Evolutionary conservation across 768 basidiomycete genomes (phyloP).

Genomic region (Pisolithus sp.): DNA sequence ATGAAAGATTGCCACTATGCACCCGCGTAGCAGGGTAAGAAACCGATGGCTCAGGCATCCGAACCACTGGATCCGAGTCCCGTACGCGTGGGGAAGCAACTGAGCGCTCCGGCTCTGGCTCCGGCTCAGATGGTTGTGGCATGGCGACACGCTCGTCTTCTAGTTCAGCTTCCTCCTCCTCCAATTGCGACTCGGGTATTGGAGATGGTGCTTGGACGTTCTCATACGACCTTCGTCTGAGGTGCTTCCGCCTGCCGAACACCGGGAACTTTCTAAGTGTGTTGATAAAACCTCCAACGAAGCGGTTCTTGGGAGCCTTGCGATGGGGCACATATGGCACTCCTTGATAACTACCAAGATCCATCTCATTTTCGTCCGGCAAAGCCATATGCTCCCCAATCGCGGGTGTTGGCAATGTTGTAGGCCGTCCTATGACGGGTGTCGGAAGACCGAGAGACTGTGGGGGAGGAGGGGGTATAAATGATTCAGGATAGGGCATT

Average conservation of each 20-base stretch:
- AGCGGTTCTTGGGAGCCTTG: conserved; percentile 6
- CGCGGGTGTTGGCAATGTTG: conserved; percentile 9
- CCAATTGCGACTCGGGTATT: not conserved
- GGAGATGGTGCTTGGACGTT: conserved; percentile 6
- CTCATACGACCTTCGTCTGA: not conserved
- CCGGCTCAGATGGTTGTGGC: not conserved
- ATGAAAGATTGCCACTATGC: not conserved
- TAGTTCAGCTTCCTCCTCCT: not conserved
- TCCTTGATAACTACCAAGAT: not conserved
- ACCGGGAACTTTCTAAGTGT: conserved; percentile 28
- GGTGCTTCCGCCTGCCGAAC: conserved; percentile 9
- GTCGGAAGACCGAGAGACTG: conserved; percentile 10
- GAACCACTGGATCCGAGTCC: not conserved
- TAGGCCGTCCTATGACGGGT: conserved; percentile 11
- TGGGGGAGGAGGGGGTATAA: conserved; percentile 7
- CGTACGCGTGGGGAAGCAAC: not conserved
- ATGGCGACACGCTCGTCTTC: not conserved
- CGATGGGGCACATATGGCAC: conserved; percentile 6
- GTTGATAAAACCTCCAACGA: conserved; percentile 27
- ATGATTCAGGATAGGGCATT: conserved; percentile 3
- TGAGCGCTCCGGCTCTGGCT: not conserved
- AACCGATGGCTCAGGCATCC: not conserved
- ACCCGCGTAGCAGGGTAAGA: not conserved
- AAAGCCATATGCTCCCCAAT: conserved; percentile 27
- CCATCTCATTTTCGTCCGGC: conserved; percentile 11